Evolutionary conservation across 2,329 filamentous ascomycete genomes (phyloP).

Genomic region (Sclerotinia glacialis): DNA sequence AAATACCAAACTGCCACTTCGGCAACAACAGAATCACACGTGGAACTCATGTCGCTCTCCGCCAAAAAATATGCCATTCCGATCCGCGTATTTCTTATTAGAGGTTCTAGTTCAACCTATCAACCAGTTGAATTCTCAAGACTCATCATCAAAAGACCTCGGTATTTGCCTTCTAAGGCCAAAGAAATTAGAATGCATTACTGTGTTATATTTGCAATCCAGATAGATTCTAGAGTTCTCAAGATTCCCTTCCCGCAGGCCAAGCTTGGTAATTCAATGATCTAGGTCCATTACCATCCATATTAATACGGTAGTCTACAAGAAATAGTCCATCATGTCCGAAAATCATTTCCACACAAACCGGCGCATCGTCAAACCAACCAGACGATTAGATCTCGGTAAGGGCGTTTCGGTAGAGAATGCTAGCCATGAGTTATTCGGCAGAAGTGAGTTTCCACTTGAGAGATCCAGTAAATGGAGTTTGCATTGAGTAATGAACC

Average conservation of each 20-base stretch:
- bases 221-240: not conserved
- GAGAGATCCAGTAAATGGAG: conserved; percentile 3
- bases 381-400: conserved; percentile 1
- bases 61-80: not conserved
- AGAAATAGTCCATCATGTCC: conserved; percentile 8
- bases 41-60: not conserved
- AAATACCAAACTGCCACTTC: not conserved
- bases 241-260: not conserved
- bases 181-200: not conserved
- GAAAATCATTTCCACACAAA: not conserved
- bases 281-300: not conserved
- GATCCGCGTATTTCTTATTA: not conserved
- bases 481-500: conserved; percentile 13
- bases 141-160: not conserved
- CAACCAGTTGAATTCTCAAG: not conserved
- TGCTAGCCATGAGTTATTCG: not conserved
- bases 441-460: not conserved
- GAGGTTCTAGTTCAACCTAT: too few relatives aligned
- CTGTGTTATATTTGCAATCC: not conserved
- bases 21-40: not conserved
- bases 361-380: not conserved
- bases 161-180: not conserved
- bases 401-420: conserved; percentile 1
- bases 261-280: conserved; percentile 1
- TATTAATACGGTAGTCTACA: not conserved